These are phyloP conservation scores for Pseudocercospora ulei DNA, from an alignment of 2,329 filamentous ascomycete species.

Conservation along the genomic window DNA sequence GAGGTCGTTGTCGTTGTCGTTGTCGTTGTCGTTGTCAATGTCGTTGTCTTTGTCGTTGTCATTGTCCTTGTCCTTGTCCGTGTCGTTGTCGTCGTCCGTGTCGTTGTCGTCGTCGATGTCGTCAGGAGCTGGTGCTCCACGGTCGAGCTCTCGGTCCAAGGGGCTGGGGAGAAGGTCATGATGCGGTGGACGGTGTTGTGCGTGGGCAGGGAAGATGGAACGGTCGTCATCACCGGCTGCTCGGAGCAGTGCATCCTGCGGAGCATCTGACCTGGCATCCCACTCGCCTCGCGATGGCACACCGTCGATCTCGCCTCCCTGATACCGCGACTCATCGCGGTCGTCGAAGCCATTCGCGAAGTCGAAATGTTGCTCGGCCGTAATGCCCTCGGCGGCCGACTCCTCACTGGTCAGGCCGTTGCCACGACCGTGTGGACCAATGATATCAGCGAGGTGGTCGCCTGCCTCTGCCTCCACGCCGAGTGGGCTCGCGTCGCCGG, in stretches of 20 bases:
- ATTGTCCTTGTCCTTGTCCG: not conserved
- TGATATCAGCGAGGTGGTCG: slow-evolving; percentile 1
- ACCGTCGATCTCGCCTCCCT: not conserved
- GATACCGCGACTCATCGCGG: not conserved
- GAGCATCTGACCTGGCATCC: not conserved
- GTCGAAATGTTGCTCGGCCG: slow-evolving; percentile 3
- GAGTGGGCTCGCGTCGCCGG: not conserved
- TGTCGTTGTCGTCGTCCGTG: not conserved
- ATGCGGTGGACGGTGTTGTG: not conserved
- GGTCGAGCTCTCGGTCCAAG: not conserved
- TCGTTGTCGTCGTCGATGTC: not conserved
- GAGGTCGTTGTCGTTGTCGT: slow-evolving; percentile 10
- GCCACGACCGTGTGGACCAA: slow-evolving; percentile 1
- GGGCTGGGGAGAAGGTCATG: not conserved
- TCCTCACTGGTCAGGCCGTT: slow-evolving; percentile 4
- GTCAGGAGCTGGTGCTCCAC: not conserved
- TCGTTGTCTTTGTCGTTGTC: slow-evolving; percentile 1
- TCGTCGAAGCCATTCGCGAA: not conserved
- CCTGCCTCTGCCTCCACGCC: no score
- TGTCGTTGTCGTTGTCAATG: not conserved
- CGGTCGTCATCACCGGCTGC: not conserved
- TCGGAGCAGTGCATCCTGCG: not conserved
- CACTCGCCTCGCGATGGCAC: not conserved
- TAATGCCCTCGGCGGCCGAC: slow-evolving; percentile 1
- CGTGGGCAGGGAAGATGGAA: not conserved